Base-by-base conservation (phyloP, 2,329 filamentous ascomycete genomes). In the Thyridium curvatum region DNA sequence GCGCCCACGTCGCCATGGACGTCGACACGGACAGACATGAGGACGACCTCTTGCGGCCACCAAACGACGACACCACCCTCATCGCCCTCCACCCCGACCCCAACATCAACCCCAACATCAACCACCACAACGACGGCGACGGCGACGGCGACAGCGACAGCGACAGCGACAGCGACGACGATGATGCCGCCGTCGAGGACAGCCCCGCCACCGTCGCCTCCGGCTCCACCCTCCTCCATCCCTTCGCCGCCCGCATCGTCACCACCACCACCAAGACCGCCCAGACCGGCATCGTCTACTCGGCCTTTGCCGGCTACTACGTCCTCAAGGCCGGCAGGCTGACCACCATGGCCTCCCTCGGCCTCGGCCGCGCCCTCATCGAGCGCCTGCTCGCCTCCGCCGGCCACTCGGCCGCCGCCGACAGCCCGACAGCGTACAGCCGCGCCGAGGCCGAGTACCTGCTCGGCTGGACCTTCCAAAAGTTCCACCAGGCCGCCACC, bases 211-310 rank as follows among this genome's bases (percentile, higher is more conserved):
- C 21, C 21, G 21, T 26, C 21, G 21, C 21, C 12, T 35, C 41
- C 15, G 43, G 44, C 31, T 35, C 34, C 26, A 46, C 49, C 9
- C 46, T 84, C 14, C 67, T 84, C 1, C 79, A 79, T 1, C 50
- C 59, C 2, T 65, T 76, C 1, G 55, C 83, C 34, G 79, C 79
- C 28, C 73, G 69, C 37, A 70, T 69, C 18, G 68, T 84, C 39
- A 81, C 77, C 47, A 60, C 82, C 33, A 73, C 77, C 10, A 77
- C 78, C 3, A 68, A 75, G 39, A 79, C 77, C 3, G 75, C 77
- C 13, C 71, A 73, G 18, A 62, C 82, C 17, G 72, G 71, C 26
- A 65, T 79, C 17, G 71, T 74, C 6, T 55, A 76, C 30, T 66
- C 72, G 31, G 72, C 71, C 4, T 53, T 71, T n/a, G 60, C 77